Evolutionary conservation across 768 basidiomycete species (phyloP).

Genomic region (Chlorophyllum brunneum): DNA sequence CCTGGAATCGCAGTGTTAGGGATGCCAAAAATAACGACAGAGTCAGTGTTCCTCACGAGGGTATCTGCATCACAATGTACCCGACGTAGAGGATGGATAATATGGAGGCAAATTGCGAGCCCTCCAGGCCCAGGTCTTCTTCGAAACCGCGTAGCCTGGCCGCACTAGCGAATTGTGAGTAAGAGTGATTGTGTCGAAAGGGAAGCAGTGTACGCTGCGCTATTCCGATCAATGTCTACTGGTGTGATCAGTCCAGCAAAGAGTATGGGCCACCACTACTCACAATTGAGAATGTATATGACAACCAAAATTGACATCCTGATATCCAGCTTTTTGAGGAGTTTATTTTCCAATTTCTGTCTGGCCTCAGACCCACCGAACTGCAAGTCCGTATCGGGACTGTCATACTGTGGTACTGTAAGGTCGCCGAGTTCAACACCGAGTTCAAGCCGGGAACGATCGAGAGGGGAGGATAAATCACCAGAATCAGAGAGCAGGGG

Average conservation of each 20-base stretch:
- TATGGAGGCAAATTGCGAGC: constrained; percentile 58
- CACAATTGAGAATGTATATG: constrained; percentile 46
- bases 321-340: constrained; percentile 48
- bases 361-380: constrained; percentile 25
- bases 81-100: constrained; percentile 64
- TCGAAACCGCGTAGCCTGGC: constrained; percentile 67
- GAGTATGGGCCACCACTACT: constrained; percentile 5
- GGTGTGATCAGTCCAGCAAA: background rate
- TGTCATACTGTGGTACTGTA: constrained; percentile 11
- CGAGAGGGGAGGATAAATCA: constrained; percentile 1
- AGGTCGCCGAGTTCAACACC: background rate
- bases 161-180: constrained; percentile 34
- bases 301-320: constrained; percentile 45
- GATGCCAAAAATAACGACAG: background rate
- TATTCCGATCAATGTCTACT: constrained; percentile 71
- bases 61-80: constrained; percentile 70
- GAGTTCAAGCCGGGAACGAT: background rate
- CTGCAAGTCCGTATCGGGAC: constrained; percentile 21
- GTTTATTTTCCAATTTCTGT: constrained; percentile 25
- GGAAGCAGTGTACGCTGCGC: constrained; percentile 44
- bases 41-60: constrained; percentile 40
- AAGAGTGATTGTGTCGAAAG: background rate
- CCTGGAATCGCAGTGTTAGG: constrained; percentile 27
- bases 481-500: constrained; percentile 11
- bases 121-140: constrained; percentile 51